These are phyloP conservation scores for Rhodotorula sp. DNA, from an alignment of 1,284 basidiomycete genomes.

Conservation along the genomic window DNA sequence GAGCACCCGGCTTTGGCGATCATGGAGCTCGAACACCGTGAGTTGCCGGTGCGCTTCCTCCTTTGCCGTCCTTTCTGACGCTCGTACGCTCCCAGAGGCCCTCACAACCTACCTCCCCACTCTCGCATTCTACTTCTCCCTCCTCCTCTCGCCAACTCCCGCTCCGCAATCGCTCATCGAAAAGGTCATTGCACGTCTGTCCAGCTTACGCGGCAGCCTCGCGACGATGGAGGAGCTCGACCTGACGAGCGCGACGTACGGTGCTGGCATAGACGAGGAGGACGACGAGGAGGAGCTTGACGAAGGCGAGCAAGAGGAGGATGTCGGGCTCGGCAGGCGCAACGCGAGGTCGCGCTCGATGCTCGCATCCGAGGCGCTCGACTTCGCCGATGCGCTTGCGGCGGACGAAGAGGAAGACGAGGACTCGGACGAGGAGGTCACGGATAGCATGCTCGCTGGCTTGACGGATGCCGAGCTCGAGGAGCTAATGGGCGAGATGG, in stretches of 20 bases:
- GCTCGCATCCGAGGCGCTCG: slow-evolving; percentile 45
- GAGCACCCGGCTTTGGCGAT: slow-evolving; percentile 38
- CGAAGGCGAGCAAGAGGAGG: slow-evolving; percentile 39
- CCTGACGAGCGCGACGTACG: slow-evolving; percentile 57
- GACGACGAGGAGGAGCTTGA: slow-evolving; percentile 48
- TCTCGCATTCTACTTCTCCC: slow-evolving; percentile 88
- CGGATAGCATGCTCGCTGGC: slow-evolving; percentile 44
- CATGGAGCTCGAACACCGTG: slow-evolving; percentile 40
- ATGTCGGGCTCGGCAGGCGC: slow-evolving; percentile 43
- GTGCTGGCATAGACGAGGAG: slow-evolving; percentile 50
- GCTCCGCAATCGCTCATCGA: slow-evolving; percentile 61
- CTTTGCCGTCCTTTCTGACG: neutral
- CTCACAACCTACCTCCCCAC: slow-evolving; percentile 85
- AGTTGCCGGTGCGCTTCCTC: neutral
- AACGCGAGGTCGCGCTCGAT: slow-evolving; percentile 40
- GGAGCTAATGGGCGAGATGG: slow-evolving; percentile 44
- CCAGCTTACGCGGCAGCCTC: slow-evolving; percentile 80
- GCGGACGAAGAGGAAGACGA: slow-evolving; percentile 48
- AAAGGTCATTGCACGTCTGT: slow-evolving; percentile 75
- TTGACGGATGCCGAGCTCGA: slow-evolving; percentile 47
- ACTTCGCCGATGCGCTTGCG: slow-evolving; percentile 42
- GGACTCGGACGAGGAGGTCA: slow-evolving; percentile 46
- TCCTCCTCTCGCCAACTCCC: slow-evolving; percentile 66
- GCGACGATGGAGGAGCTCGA: slow-evolving; percentile 77
- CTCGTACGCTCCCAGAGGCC: slow-evolving; percentile 20